phyloP scores from a whole-genome alignment of 2,329 filamentous ascomycete species.

The Orbilia javanica region DNA sequence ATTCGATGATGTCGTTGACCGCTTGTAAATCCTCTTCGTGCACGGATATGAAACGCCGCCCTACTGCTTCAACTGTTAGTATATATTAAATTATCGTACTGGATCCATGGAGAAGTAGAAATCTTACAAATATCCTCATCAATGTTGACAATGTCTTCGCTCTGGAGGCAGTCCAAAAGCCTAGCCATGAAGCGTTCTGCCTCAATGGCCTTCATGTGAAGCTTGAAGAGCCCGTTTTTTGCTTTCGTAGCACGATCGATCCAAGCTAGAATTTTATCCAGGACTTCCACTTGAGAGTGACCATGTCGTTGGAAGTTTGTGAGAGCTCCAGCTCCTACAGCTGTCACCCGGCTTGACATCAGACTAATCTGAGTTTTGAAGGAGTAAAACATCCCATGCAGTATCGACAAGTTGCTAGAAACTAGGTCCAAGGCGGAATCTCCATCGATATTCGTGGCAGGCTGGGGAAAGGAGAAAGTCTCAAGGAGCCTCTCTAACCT shows the following conservation, averaged over 20 bases:
- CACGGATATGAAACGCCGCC: not conserved
- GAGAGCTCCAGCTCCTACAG: slow-evolving; percentile 20
- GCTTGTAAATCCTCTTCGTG: not conserved
- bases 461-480: slow-evolving; percentile 6
- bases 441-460: not conserved
- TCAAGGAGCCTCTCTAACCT: not conserved
- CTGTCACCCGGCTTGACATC: slow-evolving; percentile 29
- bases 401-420: not conserved
- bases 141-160: not conserved
- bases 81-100: not conserved
- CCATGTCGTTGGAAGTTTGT: not conserved
- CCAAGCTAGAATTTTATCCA: not conserved
- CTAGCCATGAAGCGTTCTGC: not conserved
- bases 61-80: slow-evolving; percentile 2
- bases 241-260: not conserved
- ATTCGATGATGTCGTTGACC: not conserved
- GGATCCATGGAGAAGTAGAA: not conserved
- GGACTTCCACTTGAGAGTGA: not conserved
- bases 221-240: not conserved
- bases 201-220: slow-evolving; percentile 6
- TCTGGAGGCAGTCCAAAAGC: slow-evolving; percentile 4
- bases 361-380: not conserved
- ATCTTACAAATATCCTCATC: not conserved
- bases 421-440: not conserved
- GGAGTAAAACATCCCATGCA: not conserved